These are phyloP conservation scores for Umbilicaria muhlenbergii DNA, from an alignment of 495 filamentous ascomycete genomes.

Conservation along the genomic window DNA sequence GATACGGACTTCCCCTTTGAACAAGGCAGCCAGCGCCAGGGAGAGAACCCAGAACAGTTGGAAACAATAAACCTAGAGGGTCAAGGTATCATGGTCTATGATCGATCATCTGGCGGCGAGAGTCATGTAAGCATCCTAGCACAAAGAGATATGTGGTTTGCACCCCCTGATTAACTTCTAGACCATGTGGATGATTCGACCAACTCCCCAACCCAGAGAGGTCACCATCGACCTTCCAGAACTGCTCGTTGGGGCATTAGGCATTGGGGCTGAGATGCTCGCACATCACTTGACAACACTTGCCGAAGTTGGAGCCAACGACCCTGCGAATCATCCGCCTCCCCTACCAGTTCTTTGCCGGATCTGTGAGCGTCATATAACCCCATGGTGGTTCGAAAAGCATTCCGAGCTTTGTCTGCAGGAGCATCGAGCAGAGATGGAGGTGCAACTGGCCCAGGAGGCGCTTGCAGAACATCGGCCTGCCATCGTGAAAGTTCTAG, in stretches of 20 bases:
- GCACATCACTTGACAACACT: slow-evolving; percentile 83
- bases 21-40: slow-evolving; percentile 10
- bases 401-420: slow-evolving; percentile 92
- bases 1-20: slow-evolving; percentile 14
- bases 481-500: slow-evolving; percentile 88
- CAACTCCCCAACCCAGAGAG: slow-evolving; percentile 74
- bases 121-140: slow-evolving; percentile 58
- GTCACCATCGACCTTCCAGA: slow-evolving; percentile 88
- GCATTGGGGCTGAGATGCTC: slow-evolving; percentile 85
- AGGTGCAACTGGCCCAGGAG: slow-evolving; percentile 90
- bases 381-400: slow-evolving; percentile 99
- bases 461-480: slow-evolving; percentile 85
- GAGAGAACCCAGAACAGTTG: slow-evolving; percentile 20
- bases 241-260: slow-evolving; percentile 84
- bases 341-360: slow-evolving; percentile 84
- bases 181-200: slow-evolving; percentile 99
- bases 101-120: slow-evolving; percentile 67
- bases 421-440: slow-evolving; percentile 93
- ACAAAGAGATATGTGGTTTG: neutral
- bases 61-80: slow-evolving; percentile 69
- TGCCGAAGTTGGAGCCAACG: slow-evolving; percentile 70
- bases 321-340: slow-evolving; percentile 68
- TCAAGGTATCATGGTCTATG: slow-evolving; percentile 96
- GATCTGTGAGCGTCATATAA: slow-evolving; percentile 93
- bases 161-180: slow-evolving; percentile 18